phyloP scores from a whole-genome alignment of 345 rosid species.

The Acer campestre region DNA sequence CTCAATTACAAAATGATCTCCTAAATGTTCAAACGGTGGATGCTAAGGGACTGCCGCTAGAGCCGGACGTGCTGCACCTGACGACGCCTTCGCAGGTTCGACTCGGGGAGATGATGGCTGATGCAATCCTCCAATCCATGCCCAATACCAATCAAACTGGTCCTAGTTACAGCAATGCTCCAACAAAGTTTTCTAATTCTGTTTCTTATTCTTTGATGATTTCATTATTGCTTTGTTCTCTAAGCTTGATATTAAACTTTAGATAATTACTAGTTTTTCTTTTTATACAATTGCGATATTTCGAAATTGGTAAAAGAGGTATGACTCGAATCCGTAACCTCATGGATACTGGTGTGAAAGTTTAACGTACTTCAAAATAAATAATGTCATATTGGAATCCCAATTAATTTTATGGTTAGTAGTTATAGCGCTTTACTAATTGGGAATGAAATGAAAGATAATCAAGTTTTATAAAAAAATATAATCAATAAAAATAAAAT shows the following conservation, averaged over 20 bases:
- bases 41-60: constrained; percentile 70
- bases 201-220: neutral
- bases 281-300: neutral
- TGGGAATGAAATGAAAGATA: no score
- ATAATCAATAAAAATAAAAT: no score
- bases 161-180: neutral
- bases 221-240: constrained; percentile 4
- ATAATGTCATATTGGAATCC: no score
- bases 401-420: no score
- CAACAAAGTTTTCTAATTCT: neutral
- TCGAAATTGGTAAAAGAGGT: no score
- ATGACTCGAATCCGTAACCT: no score
- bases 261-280: neutral
- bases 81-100: constrained; percentile 68
- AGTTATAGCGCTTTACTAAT: no score
- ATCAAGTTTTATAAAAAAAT: no score
- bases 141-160: constrained; percentile 13
- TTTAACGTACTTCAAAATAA: no score
- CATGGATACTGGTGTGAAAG: no score
- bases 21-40: constrained; percentile 65
- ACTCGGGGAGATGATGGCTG: constrained; percentile 66
- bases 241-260: constrained; percentile 8
- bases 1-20: constrained; percentile 48
- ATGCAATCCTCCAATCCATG: constrained; percentile 41
- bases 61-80: constrained; percentile 72